Evolutionary conservation across 192 early-diverging fungal species (phyloP).

Genomic region (Backusella tuberculispora): DNA sequence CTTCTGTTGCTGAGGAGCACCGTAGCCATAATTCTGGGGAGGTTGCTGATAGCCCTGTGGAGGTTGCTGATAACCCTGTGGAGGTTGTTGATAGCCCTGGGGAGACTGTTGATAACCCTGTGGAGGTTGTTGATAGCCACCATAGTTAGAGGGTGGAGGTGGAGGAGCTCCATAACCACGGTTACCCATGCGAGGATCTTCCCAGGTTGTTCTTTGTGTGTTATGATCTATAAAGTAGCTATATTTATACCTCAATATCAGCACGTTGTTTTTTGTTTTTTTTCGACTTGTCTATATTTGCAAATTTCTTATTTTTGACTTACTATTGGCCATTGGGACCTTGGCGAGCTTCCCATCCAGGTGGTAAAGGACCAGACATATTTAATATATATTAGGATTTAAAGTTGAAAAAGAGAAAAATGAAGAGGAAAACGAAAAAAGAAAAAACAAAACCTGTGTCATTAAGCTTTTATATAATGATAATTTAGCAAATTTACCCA

Average conservation of each 20-base stretch:
- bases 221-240: slow-evolving; percentile 41
- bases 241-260: neutral
- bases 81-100: slow-evolving; percentile 3
- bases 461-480: neutral
- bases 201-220: slow-evolving; percentile 36
- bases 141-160: neutral
- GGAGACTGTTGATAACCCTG: neutral
- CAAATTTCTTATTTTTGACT: neutral
- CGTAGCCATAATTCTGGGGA: slow-evolving; percentile 18
- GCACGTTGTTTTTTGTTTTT: neutral
- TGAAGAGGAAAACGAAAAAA: neutral
- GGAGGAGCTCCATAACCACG: slow-evolving; percentile 6
- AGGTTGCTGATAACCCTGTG: neutral
- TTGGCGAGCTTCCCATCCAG: slow-evolving; percentile 34
- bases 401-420: neutral
- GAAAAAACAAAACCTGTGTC: neutral
- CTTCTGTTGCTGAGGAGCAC: slow-evolving; percentile 19
- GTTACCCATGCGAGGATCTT: slow-evolving; percentile 30
- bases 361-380: slow-evolving; percentile 20
- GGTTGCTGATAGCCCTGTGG: slow-evolving; percentile 4
- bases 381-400: neutral
- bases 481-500: slow-evolving; percentile 11
- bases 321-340: slow-evolving; percentile 31
- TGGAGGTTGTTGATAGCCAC: neutral
- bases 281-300: neutral